Base-by-base conservation (phyloP, 495 filamentous ascomycete species). In the Massariosphaeria phaeospora region DNA sequence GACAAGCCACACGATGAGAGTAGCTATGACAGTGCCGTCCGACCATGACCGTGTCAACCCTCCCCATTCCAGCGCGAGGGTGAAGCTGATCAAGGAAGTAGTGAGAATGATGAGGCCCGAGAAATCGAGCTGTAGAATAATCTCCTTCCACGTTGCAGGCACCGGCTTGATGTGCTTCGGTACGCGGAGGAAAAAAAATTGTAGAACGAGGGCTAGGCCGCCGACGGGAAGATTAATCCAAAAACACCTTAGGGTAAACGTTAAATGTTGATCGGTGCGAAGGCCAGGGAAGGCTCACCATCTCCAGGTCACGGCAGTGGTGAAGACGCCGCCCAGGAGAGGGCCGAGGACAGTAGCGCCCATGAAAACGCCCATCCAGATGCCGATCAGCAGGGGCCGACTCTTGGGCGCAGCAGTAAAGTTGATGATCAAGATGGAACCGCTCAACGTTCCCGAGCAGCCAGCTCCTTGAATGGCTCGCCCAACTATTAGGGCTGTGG, bases 51-150 rank as follows among this genome's bases (percentile, higher is more conserved):
- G 48, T 23, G 46, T 58, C 17, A 24, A 10, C 4, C 58, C 63
- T 10, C 59, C 62, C 62, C 65, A 66, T 50, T 69, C 61, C n/a
- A 67, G 46, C 13, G 59, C 66, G 7, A 69, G 21, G 0, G 50
- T 43, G 29, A 61, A 64, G 52, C 59, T 63, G 1, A 69, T 20
- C 13, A 68, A 21, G 1, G 61, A 46, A 13, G 27, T 42, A 29
- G 63, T 25, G 2, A 68, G 15, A 10, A 62, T n/a, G 12, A 20
- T 39, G 48, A 61, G 52, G n/a, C 66, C 66, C 9, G 61, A 55
- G 15, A 66, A 26, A 57, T 74, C 70, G 39, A 72, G 48, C n/a
- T 67, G 66, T 3, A 67, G 55, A 11, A 73, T 25, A 36, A 69
- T 68, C 52, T 73, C 67, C 40, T 53, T 66, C 15, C 51, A 44